Evolutionary conservation across 208 protist genomes (phyloP).

Genomic region (Naegleria gruberi): DNA sequence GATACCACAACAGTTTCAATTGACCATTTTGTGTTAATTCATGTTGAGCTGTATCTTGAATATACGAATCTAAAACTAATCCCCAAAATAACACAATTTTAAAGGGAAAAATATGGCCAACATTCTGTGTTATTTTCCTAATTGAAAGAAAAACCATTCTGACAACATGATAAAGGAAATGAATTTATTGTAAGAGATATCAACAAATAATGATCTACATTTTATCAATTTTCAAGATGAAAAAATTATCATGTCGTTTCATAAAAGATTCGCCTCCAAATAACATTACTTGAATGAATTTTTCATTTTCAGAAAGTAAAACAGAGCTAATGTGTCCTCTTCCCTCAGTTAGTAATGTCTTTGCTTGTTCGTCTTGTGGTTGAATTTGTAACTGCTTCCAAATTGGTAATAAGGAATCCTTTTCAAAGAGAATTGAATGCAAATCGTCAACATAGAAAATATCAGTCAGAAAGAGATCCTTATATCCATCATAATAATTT

Average conservation of each 20-base stretch:
- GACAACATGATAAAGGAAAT: too few relatives aligned
- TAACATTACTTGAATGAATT: not conserved
- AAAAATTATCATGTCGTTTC: not conserved
- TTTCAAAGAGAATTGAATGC: not conserved
- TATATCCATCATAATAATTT: not conserved
- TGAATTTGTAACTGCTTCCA: not conserved
- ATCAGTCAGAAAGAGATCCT: not conserved
- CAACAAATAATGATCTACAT: too few relatives aligned
- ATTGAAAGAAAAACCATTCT: too few relatives aligned
- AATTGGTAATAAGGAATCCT: not conserved
- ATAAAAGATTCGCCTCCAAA: not conserved
- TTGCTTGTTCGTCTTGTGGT: not conserved
- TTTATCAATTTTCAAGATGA: not conserved
- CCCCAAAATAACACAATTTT: too few relatives aligned
- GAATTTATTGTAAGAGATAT: too few relatives aligned
- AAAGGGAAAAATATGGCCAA: too few relatives aligned
- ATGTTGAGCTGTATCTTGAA: too few relatives aligned
- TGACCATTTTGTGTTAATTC: too few relatives aligned
- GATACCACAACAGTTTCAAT: too few relatives aligned
- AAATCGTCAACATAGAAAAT: not conserved
- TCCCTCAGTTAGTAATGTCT: not conserved
- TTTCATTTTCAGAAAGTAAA: not conserved
- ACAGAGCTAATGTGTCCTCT: not conserved
- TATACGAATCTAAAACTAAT: too few relatives aligned
- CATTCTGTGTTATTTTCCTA: too few relatives aligned